phyloP scores from a whole-genome alignment of 345 rosid species.

The Salix dunnii region DNA sequence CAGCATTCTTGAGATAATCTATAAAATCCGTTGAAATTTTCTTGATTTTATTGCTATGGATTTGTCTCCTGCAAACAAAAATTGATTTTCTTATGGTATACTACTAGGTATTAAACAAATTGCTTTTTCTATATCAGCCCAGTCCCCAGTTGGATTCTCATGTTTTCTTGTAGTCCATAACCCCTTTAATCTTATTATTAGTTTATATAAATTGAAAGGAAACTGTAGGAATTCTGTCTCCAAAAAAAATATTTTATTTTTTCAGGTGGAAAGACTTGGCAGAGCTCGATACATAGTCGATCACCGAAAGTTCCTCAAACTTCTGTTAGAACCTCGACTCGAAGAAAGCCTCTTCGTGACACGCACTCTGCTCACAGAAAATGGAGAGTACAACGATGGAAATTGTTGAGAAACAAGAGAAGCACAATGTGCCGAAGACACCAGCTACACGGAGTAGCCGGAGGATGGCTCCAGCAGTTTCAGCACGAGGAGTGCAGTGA shows the following conservation, averaged over 20 bases:
- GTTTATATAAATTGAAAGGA: not conserved
- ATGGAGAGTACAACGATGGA: constrained; percentile 2
- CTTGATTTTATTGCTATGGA: too few relatives aligned
- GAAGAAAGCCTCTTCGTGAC: too few relatives aligned
- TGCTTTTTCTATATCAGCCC: too few relatives aligned
- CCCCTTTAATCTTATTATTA: not conserved
- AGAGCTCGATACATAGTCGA: constrained; percentile 17
- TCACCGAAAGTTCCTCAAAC: constrained; percentile 33
- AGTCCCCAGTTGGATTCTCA: too few relatives aligned
- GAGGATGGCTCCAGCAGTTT: constrained; percentile 18
- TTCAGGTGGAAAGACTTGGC: constrained; percentile 79
- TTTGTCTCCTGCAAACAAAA: not conserved
- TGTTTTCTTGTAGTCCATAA: not conserved
- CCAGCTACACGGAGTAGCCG: constrained; percentile 17
- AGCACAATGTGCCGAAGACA: constrained; percentile 16
- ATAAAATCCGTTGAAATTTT: too few relatives aligned
- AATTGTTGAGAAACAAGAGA: constrained; percentile 7
- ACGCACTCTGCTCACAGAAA: constrained; percentile 22
- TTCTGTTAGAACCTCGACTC: constrained; percentile 45
- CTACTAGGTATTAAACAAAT: too few relatives aligned
- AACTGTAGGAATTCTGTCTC: not conserved
- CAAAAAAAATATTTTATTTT: not conserved
- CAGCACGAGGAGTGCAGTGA: constrained; percentile 66
- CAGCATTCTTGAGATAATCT: not conserved
- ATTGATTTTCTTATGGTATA: too few relatives aligned